A percentile compares a stretch with the other conserved stretches of the same genome.
These are phyloP conservation scores for Shiraia bambusicola DNA, from an alignment of 2,329 filamentous ascomycete genomes.

Conservation along the genomic window DNA sequence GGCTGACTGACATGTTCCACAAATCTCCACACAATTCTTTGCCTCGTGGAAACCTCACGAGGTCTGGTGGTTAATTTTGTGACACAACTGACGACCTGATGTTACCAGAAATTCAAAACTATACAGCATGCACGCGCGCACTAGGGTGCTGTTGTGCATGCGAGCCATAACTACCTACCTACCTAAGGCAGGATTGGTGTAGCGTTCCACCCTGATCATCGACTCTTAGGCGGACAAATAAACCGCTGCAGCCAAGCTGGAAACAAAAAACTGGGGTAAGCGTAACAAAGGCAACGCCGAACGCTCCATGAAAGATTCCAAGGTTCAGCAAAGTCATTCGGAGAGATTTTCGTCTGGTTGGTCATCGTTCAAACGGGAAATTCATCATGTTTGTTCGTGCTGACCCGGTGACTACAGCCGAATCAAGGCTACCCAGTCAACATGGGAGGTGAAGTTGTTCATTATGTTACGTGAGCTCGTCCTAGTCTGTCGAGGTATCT, in stretches of 20 bases:
- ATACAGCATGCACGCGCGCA: constrained; percentile 26
- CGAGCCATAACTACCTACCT: too few relatives aligned
- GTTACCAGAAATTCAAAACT: constrained; percentile 12
- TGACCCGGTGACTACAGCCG: constrained; percentile 34
- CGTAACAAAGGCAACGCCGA: constrained; percentile 1
- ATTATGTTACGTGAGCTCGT: not conserved
- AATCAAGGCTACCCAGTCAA: constrained; percentile 27
- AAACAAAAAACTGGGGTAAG: constrained; percentile 5
- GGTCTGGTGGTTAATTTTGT: constrained; percentile 13
- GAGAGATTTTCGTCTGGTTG: constrained; percentile 23
- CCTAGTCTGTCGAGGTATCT: not conserved
- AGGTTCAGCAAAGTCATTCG: constrained; percentile 5
- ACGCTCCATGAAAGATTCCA: constrained; percentile 4
- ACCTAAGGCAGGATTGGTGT: constrained; percentile 16
- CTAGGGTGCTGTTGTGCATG: constrained; percentile 16
- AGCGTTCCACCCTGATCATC: constrained; percentile 16
- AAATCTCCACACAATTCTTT: constrained; percentile 3
- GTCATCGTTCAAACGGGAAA: constrained; percentile 19
- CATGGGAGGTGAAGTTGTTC: not conserved
- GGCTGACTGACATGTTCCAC: constrained; percentile 8
- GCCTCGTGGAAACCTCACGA: constrained; percentile 28
- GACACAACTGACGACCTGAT: constrained; percentile 10
- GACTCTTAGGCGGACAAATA: not conserved
- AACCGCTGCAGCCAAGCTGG: constrained; percentile 5
- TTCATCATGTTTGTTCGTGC: constrained; percentile 23